phyloP scores from a whole-genome alignment of 768 basidiomycete species.

The Cantharellus cinnabarinus region DNA sequence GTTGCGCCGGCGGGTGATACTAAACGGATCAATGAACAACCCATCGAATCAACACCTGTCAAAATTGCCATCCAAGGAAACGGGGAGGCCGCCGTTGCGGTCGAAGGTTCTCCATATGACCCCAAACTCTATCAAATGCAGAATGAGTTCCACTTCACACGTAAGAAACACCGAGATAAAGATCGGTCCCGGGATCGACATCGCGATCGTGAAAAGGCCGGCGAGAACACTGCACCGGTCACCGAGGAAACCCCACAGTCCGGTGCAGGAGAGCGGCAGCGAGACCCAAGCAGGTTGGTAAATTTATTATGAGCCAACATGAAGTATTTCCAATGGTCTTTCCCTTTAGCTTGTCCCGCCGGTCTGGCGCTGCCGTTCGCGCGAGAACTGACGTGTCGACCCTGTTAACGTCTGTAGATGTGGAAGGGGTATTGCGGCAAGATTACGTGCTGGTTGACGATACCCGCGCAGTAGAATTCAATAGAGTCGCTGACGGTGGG shows the following conservation, averaged over 20 bases:
- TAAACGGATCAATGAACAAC: not conserved
- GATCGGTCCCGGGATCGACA: not conserved
- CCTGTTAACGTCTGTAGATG: not conserved
- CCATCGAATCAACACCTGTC: not conserved
- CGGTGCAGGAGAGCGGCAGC: too few species aligned
- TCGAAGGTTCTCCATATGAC: constrained; percentile 7
- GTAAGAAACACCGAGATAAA: constrained; percentile 18
- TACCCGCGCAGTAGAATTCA: constrained; percentile 75
- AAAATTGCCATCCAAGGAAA: not conserved
- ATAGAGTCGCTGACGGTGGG: constrained; percentile 76
- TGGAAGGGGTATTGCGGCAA: constrained; percentile 25
- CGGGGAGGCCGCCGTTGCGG: not conserved
- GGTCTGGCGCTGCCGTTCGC: not conserved
- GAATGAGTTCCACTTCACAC: constrained; percentile 4
- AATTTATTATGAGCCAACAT: too few species aligned
- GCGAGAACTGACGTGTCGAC: not conserved
- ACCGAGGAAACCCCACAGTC: not conserved
- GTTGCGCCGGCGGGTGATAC: not conserved
- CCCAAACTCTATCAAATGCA: constrained; percentile 7
- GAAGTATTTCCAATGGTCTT: not conserved
- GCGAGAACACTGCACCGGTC: not conserved
- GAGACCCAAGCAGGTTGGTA: too few species aligned
- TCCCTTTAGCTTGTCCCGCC: not conserved
- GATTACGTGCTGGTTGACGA: constrained; percentile 95
- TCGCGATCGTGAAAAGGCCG: not conserved